Evolutionary conservation across 1,284 basidiomycete species (phyloP).

Genomic region (Rhodotorula glutinis): DNA sequence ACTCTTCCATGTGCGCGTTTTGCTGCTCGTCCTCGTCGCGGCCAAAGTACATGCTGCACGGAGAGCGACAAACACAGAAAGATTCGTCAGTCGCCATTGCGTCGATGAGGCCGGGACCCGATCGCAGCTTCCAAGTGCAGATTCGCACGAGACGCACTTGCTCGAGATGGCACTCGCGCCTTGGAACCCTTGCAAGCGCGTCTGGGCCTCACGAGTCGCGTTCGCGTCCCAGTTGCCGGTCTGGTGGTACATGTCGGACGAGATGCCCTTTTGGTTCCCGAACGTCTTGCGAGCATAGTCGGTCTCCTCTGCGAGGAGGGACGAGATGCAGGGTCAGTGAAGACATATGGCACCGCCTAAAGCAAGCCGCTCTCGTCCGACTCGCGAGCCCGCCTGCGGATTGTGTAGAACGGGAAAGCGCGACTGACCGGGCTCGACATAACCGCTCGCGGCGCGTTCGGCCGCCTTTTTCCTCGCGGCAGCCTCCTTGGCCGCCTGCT

Average conservation of each 20-base stretch:
- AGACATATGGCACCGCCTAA: too few relatives aligned
- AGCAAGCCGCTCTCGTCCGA: too few relatives aligned
- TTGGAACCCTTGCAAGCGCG: conserved; percentile 77
- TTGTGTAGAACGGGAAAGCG: too few relatives aligned
- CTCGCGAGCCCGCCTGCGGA: too few relatives aligned
- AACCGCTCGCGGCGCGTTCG: conserved; percentile 37
- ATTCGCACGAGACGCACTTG: conserved; percentile 56
- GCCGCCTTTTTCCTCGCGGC: conserved; percentile 39
- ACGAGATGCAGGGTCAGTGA: too few relatives aligned
- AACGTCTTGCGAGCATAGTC: conserved; percentile 82
- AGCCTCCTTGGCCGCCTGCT: conserved; percentile 41
- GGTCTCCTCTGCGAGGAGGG: conserved; percentile 17
- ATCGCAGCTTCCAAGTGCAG: too few relatives aligned
- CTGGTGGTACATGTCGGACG: conserved; percentile 96
- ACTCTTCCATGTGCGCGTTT: conserved; percentile 45
- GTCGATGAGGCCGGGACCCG: too few relatives aligned
- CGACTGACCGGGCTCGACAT: conserved; percentile 31
- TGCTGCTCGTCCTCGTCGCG: conserved; percentile 73
- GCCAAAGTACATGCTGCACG: conserved; percentile 83
- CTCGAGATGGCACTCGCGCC: conserved; percentile 93
- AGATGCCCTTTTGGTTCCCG: conserved; percentile 87
- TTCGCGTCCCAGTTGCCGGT: conserved; percentile 80
- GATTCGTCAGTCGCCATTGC: too few relatives aligned
- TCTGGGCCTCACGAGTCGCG: conserved; percentile 70
- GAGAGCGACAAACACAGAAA: too few relatives aligned